Conservation (phyloP, 495 filamentous ascomycete species). For the Astrothelium subdiscretum region DNA sequence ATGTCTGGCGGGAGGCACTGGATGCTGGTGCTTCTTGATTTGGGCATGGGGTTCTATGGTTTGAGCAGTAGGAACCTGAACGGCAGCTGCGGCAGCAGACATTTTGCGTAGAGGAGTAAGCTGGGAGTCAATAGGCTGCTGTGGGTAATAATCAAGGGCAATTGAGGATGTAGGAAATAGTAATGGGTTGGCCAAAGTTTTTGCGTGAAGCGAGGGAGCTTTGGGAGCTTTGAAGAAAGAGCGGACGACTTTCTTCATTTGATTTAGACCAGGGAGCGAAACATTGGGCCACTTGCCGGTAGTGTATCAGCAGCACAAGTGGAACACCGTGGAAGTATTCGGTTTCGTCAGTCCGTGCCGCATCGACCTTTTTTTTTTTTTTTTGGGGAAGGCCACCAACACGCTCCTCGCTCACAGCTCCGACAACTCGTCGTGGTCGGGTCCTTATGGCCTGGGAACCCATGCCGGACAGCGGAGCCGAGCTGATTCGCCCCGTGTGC, state of each 20-base stretch:
- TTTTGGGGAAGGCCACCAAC: background rate
- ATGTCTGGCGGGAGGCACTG: background rate
- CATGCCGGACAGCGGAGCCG: background rate
- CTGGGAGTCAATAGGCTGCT: background rate
- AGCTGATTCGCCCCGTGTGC: background rate
- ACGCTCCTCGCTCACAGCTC: background rate
- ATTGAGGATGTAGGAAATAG: background rate
- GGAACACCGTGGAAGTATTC: background rate
- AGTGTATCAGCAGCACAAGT: background rate
- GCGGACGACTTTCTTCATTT: background rate
- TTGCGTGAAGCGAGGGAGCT: background rate
- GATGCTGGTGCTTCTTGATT: constrained; percentile 19
- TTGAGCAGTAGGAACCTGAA: background rate
- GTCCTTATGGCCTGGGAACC: background rate
- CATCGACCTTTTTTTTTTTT: background rate
- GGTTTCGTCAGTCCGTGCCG: background rate
- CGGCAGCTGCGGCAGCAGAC: background rate
- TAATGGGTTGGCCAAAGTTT: background rate
- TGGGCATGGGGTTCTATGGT: constrained; percentile 18
- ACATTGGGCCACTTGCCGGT: background rate
- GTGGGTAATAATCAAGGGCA: background rate
- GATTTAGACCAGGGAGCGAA: background rate
- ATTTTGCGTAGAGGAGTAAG: background rate
- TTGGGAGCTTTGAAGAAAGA: background rate
- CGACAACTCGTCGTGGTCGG: background rate